Evolutionary conservation across 2,329 filamentous ascomycete genomes (phyloP), one percentile per base, ranked within the genome.

Genomic region (Paraphoma chrysanthemicola): DNA sequence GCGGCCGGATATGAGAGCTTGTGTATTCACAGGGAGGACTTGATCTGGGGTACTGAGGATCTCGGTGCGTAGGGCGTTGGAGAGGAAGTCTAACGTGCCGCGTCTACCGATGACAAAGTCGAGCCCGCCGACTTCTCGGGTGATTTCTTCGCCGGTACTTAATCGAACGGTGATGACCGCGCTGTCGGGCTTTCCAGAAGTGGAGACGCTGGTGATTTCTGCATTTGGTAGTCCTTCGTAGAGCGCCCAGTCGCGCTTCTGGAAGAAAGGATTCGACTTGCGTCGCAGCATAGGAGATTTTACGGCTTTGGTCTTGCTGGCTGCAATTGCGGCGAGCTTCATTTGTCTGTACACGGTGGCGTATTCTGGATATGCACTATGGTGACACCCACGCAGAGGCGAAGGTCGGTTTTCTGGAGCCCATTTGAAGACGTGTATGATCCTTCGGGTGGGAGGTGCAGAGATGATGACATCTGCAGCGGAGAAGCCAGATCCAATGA

Each of bases 391-490:
- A 17, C 82, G 81, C 11, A 88, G 72, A 2, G 85, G 86, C 0
- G 84, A 87, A 0, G 85, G 84, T 16, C 80, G 78, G 5, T 76
- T 78, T 8, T 85, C 78, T 0, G 85, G 83, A n/a, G 80, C 78
- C 86, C 86, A 88, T 67, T 83, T 83, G 69, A 82, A 88, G 50
- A 87, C 69, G 63, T 88, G 86, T n/a, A 88, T 72, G 43, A 88
- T 81, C 51, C 79, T 83, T 45, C 82, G 82, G n/a, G 74, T 65
- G 12, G 77, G 69, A 29, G 80, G 76, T 17, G 82, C 78, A 6
- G 84, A 86, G 39, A 87, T 82, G 48, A 88, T 87, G 3, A 83
- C 77, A 72, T 88, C 86, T 28, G 86, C 86, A 2, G 86, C 86
- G 2, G 85, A 86, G 70, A 88, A 88, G 0, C 86, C 86, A 8